Percentiles rank a stretch among this genome's conserved stretches.
Evolutionary conservation across 2,329 filamentous ascomycete species (phyloP).

Genomic region (Penicillium sp.): DNA sequence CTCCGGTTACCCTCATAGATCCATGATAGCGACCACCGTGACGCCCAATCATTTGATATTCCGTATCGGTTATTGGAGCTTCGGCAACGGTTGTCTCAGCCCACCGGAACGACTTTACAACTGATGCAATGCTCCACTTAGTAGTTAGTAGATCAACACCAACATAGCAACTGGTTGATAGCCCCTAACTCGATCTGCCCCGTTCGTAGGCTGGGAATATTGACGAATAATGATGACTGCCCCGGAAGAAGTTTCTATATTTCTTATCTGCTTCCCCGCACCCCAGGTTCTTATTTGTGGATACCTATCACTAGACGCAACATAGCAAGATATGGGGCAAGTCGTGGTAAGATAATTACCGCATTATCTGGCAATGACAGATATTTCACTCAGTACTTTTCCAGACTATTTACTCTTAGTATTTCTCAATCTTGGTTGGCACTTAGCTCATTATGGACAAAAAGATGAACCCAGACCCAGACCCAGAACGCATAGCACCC

Average conservation of each 20-base stretch:
- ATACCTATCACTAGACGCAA: neutral
- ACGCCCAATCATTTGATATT: too few relatives aligned
- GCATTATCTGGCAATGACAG: neutral
- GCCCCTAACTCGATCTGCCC: neutral
- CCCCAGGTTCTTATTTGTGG: neutral
- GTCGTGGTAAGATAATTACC: conserved; percentile 3
- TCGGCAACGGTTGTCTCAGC: too few relatives aligned
- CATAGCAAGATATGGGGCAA: neutral
- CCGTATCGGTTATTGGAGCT: too few relatives aligned
- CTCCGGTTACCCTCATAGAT: too few relatives aligned
- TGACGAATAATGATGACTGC: neutral
- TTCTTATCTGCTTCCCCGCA: conserved; percentile 2
- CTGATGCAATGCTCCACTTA: neutral
- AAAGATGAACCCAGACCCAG: neutral
- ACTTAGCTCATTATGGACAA: neutral
- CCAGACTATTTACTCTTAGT: neutral
- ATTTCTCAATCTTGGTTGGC: neutral
- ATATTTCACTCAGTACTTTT: neutral
- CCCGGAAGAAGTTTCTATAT: neutral
- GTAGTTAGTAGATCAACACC: neutral
- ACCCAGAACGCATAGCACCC: neutral
- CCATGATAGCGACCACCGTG: too few relatives aligned
- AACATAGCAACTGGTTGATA: neutral
- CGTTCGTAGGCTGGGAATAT: neutral
- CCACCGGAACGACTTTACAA: neutral